Evolutionary conservation across 1,284 basidiomycete genomes (phyloP).

Genomic region (Exobasidium cylindrosporum): DNA sequence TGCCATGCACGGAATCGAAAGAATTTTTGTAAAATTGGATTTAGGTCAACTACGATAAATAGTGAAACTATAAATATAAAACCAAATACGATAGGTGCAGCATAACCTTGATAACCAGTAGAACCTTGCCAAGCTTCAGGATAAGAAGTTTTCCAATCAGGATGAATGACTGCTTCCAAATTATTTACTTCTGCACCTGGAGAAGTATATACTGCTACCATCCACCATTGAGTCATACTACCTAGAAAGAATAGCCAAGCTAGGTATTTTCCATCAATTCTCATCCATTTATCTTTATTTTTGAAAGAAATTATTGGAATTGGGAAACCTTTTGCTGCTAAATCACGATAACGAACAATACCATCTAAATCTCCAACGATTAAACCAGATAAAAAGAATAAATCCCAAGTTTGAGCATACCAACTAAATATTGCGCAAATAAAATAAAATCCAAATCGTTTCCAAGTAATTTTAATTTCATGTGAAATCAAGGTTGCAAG

Average conservation of each 20-base stretch:
- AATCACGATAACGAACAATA: conserved; percentile 41
- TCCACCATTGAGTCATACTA: conserved; percentile 28
- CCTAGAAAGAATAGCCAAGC: conserved; percentile 41
- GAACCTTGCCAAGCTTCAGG: conserved; percentile 20
- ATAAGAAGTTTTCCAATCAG: conserved; percentile 26
- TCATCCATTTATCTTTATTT: too few species aligned
- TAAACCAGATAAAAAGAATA: conserved; percentile 47
- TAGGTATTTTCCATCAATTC: conserved; percentile 32
- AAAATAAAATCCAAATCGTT: conserved; percentile 43
- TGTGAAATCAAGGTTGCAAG: conserved; percentile 29
- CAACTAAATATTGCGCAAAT: conserved; percentile 36
- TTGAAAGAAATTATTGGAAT: conserved; percentile 22
- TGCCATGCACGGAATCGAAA: conserved; percentile 39
- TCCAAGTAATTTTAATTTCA: conserved; percentile 38
- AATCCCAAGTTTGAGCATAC: conserved; percentile 43
- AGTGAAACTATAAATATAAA: conserved; percentile 34
- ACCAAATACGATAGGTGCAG: conserved; percentile 24
- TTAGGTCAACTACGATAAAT: conserved; percentile 41
- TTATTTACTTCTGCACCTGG: conserved; percentile 25
- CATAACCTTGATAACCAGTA: conserved; percentile 36
- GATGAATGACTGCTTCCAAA: conserved; percentile 31
- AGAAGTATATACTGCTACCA: conserved; percentile 24
- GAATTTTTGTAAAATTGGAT: conserved; percentile 32
- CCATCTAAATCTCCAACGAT: conserved; percentile 43
- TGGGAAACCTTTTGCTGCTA: conserved; percentile 29